Evolutionary conservation across 495 filamentous ascomycete species (phyloP), one percentile per base, ranked within the genome.

Genomic region (Chaetomium cochliodes): DNA sequence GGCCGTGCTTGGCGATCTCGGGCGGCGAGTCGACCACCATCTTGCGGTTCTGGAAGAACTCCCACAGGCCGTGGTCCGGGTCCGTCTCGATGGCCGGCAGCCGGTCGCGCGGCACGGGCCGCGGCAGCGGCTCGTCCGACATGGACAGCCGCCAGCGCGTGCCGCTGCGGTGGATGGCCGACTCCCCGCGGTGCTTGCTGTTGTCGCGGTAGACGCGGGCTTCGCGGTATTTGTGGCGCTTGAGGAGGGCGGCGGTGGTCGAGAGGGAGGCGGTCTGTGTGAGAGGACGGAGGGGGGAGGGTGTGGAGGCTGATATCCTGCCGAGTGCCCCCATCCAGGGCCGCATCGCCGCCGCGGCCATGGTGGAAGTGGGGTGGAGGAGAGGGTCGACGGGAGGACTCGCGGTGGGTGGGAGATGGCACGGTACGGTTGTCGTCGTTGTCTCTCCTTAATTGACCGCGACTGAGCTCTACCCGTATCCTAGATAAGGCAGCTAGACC

Each of bases 1-100:
- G 87, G 37, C 94, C 93, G 74, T 92, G 87, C 42, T 84, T 78
- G 18, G 70, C 58, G 51, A 88, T 85, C 67, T 91, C 87, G 20
- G 85, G 81, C 2, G 93, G 93, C 13, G 84, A 85, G 53, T 78
- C 80, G 73, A 96, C 72, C 18, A 87, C 75, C 67, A 84, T 83
- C 54, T 81, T 83, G 58, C 87, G 81, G 55, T 80, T 77, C 64
- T 86, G 84, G 77, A 99, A 98, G 78, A 99, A 99, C 0, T 83
- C 87, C 89, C 90, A 97, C n/a, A 99, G 88, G 42, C 91, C 92
- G 77, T 99, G 94, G 62, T 94, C 76, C 8, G 83, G 80, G 71
- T 89, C 89, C 18, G 85, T 82, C 62, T 82, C 70, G 44, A 87
- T 64, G 11, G 79, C 80, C 65, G 73, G 77, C 70, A 76, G 83